Evolutionary conservation across 2,329 filamentous ascomycete species (phyloP).

Genomic region (Myriosclerotinia scirpicola): DNA sequence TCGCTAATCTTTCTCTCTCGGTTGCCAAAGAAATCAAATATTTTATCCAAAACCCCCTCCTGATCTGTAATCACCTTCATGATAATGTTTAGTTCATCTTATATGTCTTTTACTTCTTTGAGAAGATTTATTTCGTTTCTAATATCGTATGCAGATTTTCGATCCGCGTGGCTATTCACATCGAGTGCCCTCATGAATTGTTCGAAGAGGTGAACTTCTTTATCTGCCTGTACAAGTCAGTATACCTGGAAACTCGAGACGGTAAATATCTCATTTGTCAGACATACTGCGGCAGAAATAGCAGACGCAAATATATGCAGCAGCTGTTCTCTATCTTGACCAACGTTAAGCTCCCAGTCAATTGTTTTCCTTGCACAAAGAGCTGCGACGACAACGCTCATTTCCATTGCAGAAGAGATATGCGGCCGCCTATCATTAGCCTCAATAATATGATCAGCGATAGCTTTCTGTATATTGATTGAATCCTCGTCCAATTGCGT

Average conservation of each 20-base stretch:
- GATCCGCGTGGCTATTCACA: not conserved
- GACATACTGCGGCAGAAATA: not conserved
- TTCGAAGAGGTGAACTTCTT: not conserved
- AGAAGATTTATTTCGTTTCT: not conserved
- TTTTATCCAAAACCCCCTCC: not conserved
- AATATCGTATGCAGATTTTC: not conserved
- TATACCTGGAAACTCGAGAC: not conserved
- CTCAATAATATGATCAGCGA: too few relatives aligned
- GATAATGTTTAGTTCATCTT: constrained; percentile 7
- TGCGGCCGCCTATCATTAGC: too few relatives aligned
- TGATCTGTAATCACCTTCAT: not conserved
- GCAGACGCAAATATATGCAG: not conserved
- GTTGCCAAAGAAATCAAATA: not conserved
- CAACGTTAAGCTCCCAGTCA: not conserved
- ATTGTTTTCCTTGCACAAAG: not conserved
- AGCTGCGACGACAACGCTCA: too few relatives aligned
- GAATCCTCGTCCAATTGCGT: too few relatives aligned
- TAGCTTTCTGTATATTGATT: too few relatives aligned
- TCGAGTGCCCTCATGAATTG: not conserved
- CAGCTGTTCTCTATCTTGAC: not conserved
- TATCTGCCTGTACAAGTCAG: not conserved
- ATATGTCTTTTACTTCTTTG: constrained; percentile 3
- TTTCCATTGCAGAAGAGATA: too few relatives aligned
- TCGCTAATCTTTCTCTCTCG: not conserved
- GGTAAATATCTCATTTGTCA: not conserved